Evolutionary conservation across 257 asterid species (phyloP).

Genomic region (Salvia hispanica): DNA sequence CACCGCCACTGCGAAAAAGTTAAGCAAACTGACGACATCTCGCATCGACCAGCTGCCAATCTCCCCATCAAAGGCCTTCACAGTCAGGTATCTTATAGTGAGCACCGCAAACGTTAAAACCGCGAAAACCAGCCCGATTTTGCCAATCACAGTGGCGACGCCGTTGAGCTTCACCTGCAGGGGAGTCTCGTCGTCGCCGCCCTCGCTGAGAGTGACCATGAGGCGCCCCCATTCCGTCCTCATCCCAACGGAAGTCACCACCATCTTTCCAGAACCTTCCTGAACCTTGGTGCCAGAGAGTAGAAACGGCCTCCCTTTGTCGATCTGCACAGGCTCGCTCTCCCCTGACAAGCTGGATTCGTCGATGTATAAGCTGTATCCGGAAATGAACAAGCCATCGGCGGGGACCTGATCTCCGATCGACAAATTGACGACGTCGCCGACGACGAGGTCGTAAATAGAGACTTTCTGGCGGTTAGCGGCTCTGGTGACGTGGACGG

Average conservation of each 20-base stretch:
- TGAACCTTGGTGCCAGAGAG: slow-evolving; percentile 79
- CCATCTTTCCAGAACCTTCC: slow-evolving; percentile 78
- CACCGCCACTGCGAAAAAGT: slow-evolving; percentile 74
- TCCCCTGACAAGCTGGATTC: slow-evolving; percentile 85
- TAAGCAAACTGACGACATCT: slow-evolving; percentile 52
- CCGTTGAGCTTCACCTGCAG: slow-evolving; percentile 82
- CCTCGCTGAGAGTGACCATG: slow-evolving; percentile 68
- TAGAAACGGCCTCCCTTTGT: slow-evolving; percentile 55
- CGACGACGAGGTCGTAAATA: slow-evolving; percentile 65
- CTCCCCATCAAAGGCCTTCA: slow-evolving; percentile 46
- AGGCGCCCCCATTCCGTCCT: slow-evolving; percentile 82
- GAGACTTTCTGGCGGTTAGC: slow-evolving; percentile 54
- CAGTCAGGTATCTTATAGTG: slow-evolving; percentile 45
- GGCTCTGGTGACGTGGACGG: slow-evolving; percentile 61
- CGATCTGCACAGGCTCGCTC: slow-evolving; percentile 58
- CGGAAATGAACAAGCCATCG: slow-evolving; percentile 66
- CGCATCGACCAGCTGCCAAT: slow-evolving; percentile 46
- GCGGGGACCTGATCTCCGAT: slow-evolving; percentile 87
- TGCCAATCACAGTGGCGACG: slow-evolving; percentile 77
- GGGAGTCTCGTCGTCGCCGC: slow-evolving; percentile 81
- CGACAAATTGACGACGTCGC: slow-evolving; percentile 70
- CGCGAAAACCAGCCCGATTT: slow-evolving; percentile 69
- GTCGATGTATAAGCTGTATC: slow-evolving; percentile 62
- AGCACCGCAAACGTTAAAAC: slow-evolving; percentile 66
- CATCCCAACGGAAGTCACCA: slow-evolving; percentile 79